phyloP scores from a whole-genome alignment of 805 yeast genomes.

The Monosporozyma solicola region DNA sequence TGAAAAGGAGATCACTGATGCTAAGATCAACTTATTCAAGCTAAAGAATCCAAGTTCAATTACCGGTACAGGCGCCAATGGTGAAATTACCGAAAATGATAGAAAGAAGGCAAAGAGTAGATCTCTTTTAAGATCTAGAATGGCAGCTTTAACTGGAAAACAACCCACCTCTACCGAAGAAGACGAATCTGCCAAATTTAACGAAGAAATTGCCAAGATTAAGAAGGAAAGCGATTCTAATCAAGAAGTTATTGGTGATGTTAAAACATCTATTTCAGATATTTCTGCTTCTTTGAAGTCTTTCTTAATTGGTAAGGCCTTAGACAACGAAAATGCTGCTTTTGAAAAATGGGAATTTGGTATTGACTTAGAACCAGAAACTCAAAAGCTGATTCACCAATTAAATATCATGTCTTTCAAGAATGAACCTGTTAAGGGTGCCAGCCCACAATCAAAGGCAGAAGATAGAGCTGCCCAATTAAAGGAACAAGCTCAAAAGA shows the following conservation, averaged over 20 bases:
- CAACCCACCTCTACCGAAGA: constrained; percentile 1
- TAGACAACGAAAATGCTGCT: constrained; percentile 37
- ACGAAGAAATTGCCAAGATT: constrained; percentile 40
- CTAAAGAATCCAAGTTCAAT: constrained; percentile 61
- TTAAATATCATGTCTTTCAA: constrained; percentile 31
- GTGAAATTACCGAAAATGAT: constrained; percentile 77
- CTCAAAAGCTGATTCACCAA: constrained; percentile 49
- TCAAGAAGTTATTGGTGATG: constrained; percentile 53
- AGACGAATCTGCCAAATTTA: constrained; percentile 4
- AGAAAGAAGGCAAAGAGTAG: constrained; percentile 70
- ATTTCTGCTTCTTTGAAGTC: constrained; percentile 37
- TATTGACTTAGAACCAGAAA: constrained; percentile 58
- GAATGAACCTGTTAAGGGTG: constrained; percentile 19
- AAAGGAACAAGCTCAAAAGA: constrained; percentile 70
- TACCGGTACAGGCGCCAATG: constrained; percentile 80
- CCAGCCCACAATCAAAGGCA: constrained; percentile 15
- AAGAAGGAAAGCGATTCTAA: constrained; percentile 46
- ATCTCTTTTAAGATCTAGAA: constrained; percentile 70
- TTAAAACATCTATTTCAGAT: constrained; percentile 58
- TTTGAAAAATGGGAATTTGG: constrained; percentile 76
- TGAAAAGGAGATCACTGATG: constrained; percentile 58
- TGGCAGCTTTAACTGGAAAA: constrained; percentile 72
- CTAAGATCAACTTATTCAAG: constrained; percentile 58
- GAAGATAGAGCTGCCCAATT: constrained; percentile 71
- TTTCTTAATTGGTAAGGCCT: constrained; percentile 17